Base-by-base conservation (phyloP, 2,329 filamentous ascomycete species). In the Sordariomycetes sp. region DNA sequence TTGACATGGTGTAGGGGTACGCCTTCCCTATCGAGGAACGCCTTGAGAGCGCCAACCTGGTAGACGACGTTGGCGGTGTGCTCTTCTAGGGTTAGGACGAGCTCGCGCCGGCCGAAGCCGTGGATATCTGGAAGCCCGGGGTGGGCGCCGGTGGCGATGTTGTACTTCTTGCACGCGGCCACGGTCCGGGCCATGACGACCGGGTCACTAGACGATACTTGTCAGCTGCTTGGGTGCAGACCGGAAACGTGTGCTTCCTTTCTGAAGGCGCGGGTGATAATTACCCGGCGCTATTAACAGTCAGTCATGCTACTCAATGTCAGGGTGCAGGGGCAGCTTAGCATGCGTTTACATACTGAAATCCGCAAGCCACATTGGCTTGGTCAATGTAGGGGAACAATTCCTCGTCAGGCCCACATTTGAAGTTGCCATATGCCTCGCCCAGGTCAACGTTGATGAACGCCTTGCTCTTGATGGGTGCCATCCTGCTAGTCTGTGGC, bases 301-400 rank as follows among this genome's bases (percentile, higher is more conserved):
- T 16, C 18, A 18, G 40, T 43, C 40, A 43, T 8, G 7, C 14
- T 37, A 37, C 35, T 7, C 7, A 37, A 25, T n/a, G n/a, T n/a
- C n/a, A n/a, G n/a, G n/a, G n/a, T n/a, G n/a, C n/a, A n/a, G n/a
- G n/a, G n/a, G n/a, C n/a, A n/a, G n/a, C n/a, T n/a, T n/a, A n/a
- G n/a, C n/a, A n/a, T n/a, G n/a, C n/a, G n/a, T n/a, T n/a, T 2
- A 60, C 63, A 62, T 55, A 64, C 64, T 82, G 80, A 60, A 82
- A 81, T 10, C 79, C 79, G 62, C 81, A 85, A 14, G 81, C 81
- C 11, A 85, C 68, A 63, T 85, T 85, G 40, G 81, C 82, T 66
- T 80, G 75, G 64, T 84, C 81, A 61, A 85, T 82, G 59, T 83
- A 68, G 3, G 81, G 80, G 46, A 85, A 75, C 12, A 85, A 69